Evolutionary conservation across 1,284 basidiomycete species (phyloP).

Genomic region (Sanguinoderma infundibulare): DNA sequence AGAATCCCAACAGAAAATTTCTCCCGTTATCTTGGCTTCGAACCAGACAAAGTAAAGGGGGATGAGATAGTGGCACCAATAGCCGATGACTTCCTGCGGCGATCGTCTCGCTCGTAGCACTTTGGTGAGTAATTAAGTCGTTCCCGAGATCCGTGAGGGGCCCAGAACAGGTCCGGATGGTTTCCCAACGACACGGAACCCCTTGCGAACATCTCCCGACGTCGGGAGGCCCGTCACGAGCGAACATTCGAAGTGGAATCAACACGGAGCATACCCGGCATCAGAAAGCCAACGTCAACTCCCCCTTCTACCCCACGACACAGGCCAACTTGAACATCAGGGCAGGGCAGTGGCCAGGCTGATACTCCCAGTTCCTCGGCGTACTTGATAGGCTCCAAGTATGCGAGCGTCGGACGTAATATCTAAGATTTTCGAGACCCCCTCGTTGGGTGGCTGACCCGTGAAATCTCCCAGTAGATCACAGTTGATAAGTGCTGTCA

Average conservation of each 20-base stretch:
- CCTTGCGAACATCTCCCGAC: background rate
- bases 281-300: constrained; percentile 9
- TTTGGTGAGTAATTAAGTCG: constrained; percentile 5
- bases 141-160: constrained; percentile 17
- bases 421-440: too few relatives aligned
- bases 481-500: background rate
- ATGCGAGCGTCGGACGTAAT: too few relatives aligned
- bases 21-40: background rate
- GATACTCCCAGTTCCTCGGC: background rate
- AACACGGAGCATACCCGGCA: constrained; percentile 28
- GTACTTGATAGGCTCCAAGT: too few relatives aligned
- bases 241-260: constrained; percentile 19
- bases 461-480: background rate
- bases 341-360: too few relatives aligned
- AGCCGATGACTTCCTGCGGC: background rate
- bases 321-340: background rate
- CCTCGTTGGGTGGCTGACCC: background rate
- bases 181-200: background rate
- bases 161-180: background rate
- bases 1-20: background rate
- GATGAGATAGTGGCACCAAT: background rate
- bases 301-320: background rate
- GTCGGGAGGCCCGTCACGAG: background rate
- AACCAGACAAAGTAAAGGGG: background rate
- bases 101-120: background rate